Conservation (phyloP, 163 green algal species). For the Chlorella variabilis region DNA sequence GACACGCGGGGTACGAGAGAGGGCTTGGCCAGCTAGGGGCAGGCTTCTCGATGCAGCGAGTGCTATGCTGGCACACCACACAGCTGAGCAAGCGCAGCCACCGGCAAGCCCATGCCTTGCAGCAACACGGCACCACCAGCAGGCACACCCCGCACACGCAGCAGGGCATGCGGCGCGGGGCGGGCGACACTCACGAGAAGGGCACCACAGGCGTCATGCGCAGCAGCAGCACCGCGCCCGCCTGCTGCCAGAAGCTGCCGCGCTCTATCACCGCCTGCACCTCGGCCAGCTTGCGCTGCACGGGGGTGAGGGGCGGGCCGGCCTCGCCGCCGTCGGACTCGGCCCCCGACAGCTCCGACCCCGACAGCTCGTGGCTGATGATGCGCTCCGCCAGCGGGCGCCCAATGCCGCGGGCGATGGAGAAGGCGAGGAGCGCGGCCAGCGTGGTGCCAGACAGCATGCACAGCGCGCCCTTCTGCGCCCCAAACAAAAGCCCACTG, state of each 20-base stretch:
- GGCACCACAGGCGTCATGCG: constrained; percentile 85
- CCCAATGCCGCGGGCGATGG: constrained; percentile 65
- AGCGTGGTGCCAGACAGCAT: constrained; percentile 73
- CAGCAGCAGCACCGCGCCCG: constrained; percentile 77
- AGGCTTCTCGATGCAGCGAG: too few species aligned
- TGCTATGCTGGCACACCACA: too few species aligned
- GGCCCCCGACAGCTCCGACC: too few species aligned
- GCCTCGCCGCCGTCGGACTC: constrained; percentile 7
- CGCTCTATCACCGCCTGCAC: constrained; percentile 70
- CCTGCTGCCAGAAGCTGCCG: constrained; percentile 77
- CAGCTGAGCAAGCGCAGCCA: too few species aligned
- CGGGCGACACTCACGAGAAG: constrained; percentile 58
- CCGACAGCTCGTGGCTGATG: constrained; percentile 63
- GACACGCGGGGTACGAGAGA: too few species aligned
- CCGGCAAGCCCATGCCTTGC: background rate
- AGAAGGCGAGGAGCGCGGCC: constrained; percentile 77
- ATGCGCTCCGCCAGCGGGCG: constrained; percentile 69
- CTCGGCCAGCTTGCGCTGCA: constrained; percentile 46
- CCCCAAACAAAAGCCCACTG: constrained; percentile 63
- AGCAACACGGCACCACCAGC: too few species aligned
- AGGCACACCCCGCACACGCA: background rate
- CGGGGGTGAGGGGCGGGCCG: background rate
- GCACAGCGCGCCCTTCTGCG: constrained; percentile 61
- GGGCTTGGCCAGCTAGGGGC: too few species aligned
- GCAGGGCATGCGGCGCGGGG: background rate